Evolutionary conservation across 2,329 filamentous ascomycete species (phyloP), one percentile per base, ranked within the genome.

Genomic region (Trichoderma hamatum): DNA sequence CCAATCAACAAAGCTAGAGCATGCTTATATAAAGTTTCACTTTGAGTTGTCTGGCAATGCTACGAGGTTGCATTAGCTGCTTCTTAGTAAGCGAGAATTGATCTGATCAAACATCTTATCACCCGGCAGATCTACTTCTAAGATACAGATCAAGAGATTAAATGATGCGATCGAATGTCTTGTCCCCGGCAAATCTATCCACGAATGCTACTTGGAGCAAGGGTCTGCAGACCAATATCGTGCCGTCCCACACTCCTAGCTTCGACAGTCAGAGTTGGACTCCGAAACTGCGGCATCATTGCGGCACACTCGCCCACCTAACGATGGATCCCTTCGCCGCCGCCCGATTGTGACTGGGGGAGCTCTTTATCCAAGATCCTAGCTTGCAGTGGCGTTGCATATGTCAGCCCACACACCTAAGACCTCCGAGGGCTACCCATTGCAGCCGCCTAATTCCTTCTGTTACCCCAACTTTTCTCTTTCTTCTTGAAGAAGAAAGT

Each of bases 381-480:
- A 46, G 60, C 46, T 26, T 56, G 60, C 60, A 62, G 28, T 55
- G 51, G 61, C 61, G 49, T 65, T 24, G 60, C 46, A 52, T 46
- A 36, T 32, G 60, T 36, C 60, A 52, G 60, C 60, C n/a, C 32
- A 52, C 59, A 10, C 16, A 21, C 16, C 36, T n/a, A 43, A 43
- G 36, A 49, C 26, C 16, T 46, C 46, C 16, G 19, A 49, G n/a
- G 7, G 43, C 46, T 21, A 21, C 21, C n/a, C 43, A 46, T 34
- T n/a, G 7, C n/a, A 19, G 3, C 43, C 52, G 39, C 39, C 39
- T 43, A 26, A 32, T 49, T 49, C n/a, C 52, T 55, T 19, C n/a
- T 10, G 28, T 21, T 65, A 65, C 62, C 62, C 62, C 62, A 66
- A 39, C 63, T 66, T 66, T 64, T 51, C 55, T n/a, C n/a, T 55